Conservation (phyloP, 169 alveolate genomes). For the Miamiensis avidus region DNA sequence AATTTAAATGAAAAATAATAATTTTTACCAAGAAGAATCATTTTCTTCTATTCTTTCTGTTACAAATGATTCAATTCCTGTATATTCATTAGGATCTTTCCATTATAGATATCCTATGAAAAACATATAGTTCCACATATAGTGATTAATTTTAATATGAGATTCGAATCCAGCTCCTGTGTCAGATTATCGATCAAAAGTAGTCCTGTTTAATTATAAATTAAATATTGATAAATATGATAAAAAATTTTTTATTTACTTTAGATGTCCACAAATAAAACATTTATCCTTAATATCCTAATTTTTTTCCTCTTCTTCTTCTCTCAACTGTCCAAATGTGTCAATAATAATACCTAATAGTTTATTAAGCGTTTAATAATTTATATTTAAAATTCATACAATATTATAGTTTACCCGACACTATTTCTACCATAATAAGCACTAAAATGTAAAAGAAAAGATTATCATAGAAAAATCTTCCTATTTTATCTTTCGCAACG, state of each 20-base stretch:
- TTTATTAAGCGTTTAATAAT: no score
- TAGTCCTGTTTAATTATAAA: constrained; percentile 12
- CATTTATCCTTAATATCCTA: constrained; percentile 65
- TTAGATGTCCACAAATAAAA: constrained; percentile 61
- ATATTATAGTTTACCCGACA: no score
- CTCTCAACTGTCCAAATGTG: constrained; percentile 80
- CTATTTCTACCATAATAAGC: constrained; percentile 72
- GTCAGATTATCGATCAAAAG: constrained; percentile 65
- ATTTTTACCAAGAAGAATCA: constrained; percentile 24
- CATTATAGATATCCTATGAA: constrained; percentile 55
- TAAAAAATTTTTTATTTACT: constrained; percentile 1
- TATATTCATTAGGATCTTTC: constrained; percentile 59
- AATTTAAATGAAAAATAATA: no score
- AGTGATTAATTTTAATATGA: constrained; percentile 49
- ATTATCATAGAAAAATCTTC: constrained; percentile 77
- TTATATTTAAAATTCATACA: no score
- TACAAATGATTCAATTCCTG: constrained; percentile 62
- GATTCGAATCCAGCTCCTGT: constrained; percentile 36
- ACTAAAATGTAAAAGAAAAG: constrained; percentile 67
- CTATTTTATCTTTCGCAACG: constrained; percentile 32
- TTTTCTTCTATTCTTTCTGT: constrained; percentile 30
- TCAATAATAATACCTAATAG: constrained; percentile 86
- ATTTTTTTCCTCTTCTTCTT: constrained; percentile 53
- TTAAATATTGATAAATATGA: neutral
- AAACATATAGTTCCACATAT: constrained; percentile 61